Conservation (phyloP, 495 filamentous ascomycete genomes). For the Lindgomyces ingoldianus region DNA sequence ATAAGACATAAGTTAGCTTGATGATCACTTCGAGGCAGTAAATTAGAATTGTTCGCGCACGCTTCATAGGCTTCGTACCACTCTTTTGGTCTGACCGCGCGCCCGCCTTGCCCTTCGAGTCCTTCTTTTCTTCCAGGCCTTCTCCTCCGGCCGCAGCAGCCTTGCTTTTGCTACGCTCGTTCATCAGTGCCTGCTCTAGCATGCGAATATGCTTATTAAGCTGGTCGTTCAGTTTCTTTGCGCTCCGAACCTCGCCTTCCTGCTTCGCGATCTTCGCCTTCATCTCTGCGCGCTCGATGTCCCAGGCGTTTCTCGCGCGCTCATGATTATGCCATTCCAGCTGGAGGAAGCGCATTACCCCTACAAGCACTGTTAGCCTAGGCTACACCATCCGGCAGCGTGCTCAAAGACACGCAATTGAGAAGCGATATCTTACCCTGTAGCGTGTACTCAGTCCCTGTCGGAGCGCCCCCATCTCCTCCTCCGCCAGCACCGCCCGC, state of each 20-base stretch:
- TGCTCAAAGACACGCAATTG: neutral
- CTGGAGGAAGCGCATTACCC: conserved; percentile 99
- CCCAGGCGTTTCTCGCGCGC: conserved; percentile 96
- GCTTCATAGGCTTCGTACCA: conserved; percentile 33
- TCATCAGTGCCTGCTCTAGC: conserved; percentile 85
- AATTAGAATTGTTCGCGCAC: conserved; percentile 24
- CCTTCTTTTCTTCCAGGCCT: conserved; percentile 33
- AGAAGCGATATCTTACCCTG: conserved; percentile 66
- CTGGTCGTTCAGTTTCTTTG: conserved; percentile 82
- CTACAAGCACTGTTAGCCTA: conserved; percentile 49
- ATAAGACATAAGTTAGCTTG: conserved; percentile 21
- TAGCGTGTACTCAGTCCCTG: conserved; percentile 93
- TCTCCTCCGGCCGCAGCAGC: conserved; percentile 43
- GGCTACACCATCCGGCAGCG: neutral
- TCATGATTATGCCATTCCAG: conserved; percentile 99
- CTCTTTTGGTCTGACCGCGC: conserved; percentile 24
- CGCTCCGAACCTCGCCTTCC: conserved; percentile 82
- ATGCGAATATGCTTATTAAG: conserved; percentile 86
- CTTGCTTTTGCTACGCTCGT: conserved; percentile 57
- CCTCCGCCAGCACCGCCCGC: conserved; percentile 35
- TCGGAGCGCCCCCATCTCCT: conserved; percentile 33
- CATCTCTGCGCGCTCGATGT: conserved; percentile 99
- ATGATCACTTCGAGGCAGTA: neutral
- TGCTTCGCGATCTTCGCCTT: conserved; percentile 95
- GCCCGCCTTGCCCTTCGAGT: conserved; percentile 28